Evolutionary conservation across 2,329 filamentous ascomycete genomes (phyloP).

Genomic region (Colletotrichum cuscutae): DNA sequence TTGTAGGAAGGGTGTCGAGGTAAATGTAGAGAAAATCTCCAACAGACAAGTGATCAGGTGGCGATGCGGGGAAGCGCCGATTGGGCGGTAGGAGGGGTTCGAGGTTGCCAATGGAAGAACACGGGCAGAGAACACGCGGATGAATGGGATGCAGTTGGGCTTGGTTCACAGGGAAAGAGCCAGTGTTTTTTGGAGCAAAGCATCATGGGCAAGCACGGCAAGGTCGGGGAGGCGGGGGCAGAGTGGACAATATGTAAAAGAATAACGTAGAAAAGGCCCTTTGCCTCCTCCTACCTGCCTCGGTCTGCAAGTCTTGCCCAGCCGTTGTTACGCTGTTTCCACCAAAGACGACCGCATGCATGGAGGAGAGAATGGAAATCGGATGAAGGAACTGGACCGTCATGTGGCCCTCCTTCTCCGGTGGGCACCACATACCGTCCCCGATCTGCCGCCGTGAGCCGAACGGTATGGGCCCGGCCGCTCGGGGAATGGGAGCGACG

Average conservation of each 20-base stretch:
- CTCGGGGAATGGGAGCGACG: not conserved
- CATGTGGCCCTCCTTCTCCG: slow-evolving; percentile 19
- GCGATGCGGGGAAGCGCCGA: slow-evolving; percentile 11
- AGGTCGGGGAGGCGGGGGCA: too few relatives aligned
- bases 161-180: not conserved
- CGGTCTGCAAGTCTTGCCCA: too few relatives aligned
- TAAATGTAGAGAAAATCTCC: not conserved
- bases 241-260: not conserved
- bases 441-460: not conserved
- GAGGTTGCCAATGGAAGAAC: not conserved
- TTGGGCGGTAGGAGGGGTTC: not conserved
- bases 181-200: not conserved
- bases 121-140: not conserved
- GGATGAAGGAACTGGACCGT: slow-evolving; percentile 20
- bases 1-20: not conserved
- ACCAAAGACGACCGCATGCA: slow-evolving; percentile 6
- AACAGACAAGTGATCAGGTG: slow-evolving; percentile 6
- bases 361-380: not conserved
- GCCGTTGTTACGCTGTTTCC: too few relatives aligned
- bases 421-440: slow-evolving; percentile 6
- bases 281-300: too few relatives aligned
- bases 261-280: not conserved
- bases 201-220: too few relatives aligned
- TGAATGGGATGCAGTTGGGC: not conserved
- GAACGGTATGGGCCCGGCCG: not conserved